Evolutionary conservation across 2,329 filamentous ascomycete genomes (phyloP).

Genomic region (Epichloe uncinata): DNA sequence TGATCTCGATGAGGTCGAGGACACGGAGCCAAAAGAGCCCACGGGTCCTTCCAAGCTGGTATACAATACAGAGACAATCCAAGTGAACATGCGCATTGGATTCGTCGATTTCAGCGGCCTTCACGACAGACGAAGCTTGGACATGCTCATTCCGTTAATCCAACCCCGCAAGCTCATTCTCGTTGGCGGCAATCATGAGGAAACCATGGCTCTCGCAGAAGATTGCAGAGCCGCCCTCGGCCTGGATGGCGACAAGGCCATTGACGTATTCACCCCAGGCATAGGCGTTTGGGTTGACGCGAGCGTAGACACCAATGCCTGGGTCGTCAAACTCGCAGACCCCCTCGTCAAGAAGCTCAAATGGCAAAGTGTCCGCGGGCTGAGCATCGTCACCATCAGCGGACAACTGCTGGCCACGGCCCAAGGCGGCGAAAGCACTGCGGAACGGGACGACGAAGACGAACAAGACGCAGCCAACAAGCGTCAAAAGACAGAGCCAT

Average conservation of each 20-base stretch:
- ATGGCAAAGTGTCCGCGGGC: conserved; percentile 85
- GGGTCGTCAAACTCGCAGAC: conserved; percentile 84
- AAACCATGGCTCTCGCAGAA: conserved; percentile 64
- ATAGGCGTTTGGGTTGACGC: conserved; percentile 69
- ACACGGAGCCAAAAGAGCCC: conserved; percentile 36
- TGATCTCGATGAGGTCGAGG: conserved; percentile 45
- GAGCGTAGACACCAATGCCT: conserved; percentile 94
- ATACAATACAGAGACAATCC: conserved; percentile 48
- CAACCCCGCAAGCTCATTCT: conserved; percentile 89
- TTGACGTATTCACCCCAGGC: conserved; percentile 69
- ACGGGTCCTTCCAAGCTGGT: conserved; percentile 64
- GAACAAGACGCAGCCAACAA: conserved; percentile 33
- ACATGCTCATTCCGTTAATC: conserved; percentile 90
- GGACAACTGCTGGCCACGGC: conserved; percentile 45
- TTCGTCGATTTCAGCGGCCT: conserved; percentile 87
- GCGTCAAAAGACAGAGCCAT: conserved; percentile 32
- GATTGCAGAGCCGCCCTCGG: conserved; percentile 61
- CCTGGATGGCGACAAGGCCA: conserved; percentile 33
- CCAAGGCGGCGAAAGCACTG: conserved; percentile 28
- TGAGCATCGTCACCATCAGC: conserved; percentile 87
- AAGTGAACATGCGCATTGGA: conserved; percentile 61
- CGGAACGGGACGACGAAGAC: conserved; percentile 27
- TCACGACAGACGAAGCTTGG: conserved; percentile 84
- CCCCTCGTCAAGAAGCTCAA: conserved; percentile 72
- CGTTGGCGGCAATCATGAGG: conserved; percentile 65